Conservation (phyloP, 345 rosid species). For the Theobroma cacao region DNA sequence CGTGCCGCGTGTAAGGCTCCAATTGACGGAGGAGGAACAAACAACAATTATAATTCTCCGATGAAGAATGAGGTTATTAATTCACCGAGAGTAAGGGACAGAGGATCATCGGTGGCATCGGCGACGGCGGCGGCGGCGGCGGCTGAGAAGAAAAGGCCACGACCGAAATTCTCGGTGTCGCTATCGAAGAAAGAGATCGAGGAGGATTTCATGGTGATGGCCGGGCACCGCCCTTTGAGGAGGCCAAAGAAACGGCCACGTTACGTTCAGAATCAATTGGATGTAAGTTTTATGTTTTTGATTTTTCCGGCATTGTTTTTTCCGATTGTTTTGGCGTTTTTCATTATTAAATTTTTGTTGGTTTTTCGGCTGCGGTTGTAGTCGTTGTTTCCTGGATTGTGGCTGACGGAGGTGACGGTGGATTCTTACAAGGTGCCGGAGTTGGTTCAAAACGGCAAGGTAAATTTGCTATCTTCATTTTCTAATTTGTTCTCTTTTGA, state of each 20-base stretch:
- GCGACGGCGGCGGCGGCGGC: slow-evolving; percentile 11
- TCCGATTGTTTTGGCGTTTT: not conserved
- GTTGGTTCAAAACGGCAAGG: slow-evolving; percentile 49
- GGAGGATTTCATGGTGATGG: slow-evolving; percentile 52
- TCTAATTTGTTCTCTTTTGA: not conserved
- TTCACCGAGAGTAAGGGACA: slow-evolving; percentile 25
- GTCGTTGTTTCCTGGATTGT: slow-evolving; percentile 63
- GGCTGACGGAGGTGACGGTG: slow-evolving; percentile 60
- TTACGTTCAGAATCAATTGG: slow-evolving; percentile 57
- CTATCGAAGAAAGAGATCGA: slow-evolving; percentile 71
- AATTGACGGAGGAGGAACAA: slow-evolving; percentile 14
- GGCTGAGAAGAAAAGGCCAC: slow-evolving; percentile 33
- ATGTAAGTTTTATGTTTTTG: slow-evolving; percentile 43
- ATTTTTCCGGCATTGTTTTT: not conserved
- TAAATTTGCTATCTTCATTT: slow-evolving; percentile 11
- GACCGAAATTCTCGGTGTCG: slow-evolving; percentile 37
- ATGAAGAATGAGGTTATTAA: slow-evolving; percentile 27
- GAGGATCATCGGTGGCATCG: slow-evolving; percentile 12
- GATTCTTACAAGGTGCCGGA: slow-evolving; percentile 74
- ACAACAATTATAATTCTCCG: slow-evolving; percentile 28
- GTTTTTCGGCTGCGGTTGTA: slow-evolving; percentile 24
- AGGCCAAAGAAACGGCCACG: slow-evolving; percentile 76
- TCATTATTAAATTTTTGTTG: not conserved
- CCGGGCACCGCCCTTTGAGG: slow-evolving; percentile 51
- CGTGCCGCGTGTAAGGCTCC: slow-evolving; percentile 59